Evolutionary conservation across 208 protist genomes (phyloP).

Genomic region (Strigomonas oncopelti): DNA sequence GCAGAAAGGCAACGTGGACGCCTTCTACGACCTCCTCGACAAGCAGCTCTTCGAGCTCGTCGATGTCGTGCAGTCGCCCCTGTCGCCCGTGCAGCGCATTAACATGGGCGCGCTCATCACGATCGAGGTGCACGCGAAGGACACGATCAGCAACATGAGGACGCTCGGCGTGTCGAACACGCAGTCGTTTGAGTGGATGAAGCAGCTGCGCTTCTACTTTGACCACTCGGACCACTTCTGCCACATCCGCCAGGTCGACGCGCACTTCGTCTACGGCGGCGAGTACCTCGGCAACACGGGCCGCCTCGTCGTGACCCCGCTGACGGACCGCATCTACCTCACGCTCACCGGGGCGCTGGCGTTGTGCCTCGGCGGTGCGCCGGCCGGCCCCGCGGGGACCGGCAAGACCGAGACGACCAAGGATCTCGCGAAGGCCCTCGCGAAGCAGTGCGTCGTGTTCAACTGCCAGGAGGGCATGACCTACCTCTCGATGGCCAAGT

Average conservation of each 20-base stretch:
- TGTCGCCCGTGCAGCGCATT: conserved; percentile 79
- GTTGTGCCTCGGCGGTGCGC: conserved; percentile 92
- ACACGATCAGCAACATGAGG: conserved; percentile 88
- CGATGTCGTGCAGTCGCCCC: conserved; percentile 88
- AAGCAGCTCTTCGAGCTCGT: conserved; percentile 87
- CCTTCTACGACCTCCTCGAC: conserved; percentile 60
- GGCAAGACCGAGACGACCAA: conserved; percentile 98
- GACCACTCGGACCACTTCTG: conserved; percentile 76
- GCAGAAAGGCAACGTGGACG: conserved; percentile 55
- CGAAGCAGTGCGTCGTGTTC: conserved; percentile 98
- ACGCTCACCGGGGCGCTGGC: conserved; percentile 93
- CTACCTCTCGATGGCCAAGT: conserved; percentile 95
- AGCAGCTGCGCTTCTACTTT: conserved; percentile 97
- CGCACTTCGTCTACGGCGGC: conserved; percentile 93
- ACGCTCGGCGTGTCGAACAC: conserved; percentile 46
- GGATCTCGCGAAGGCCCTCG: conserved; percentile 96
- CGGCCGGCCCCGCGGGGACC: conserved; percentile 86
- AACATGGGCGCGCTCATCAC: conserved; percentile 96
- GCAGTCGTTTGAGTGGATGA: conserved; percentile 96
- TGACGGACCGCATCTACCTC: conserved; percentile 97
- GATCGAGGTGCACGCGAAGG: conserved; percentile 96
- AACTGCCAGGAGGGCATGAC: conserved; percentile 97
- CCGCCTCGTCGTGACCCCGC: conserved; percentile 95
- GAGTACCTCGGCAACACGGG: conserved; percentile 97
- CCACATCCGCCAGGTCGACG: conserved; percentile 93